A percentile compares a stretch with the other conserved stretches of the same genome.
phyloP scores from a whole-genome alignment of 2,329 filamentous ascomycete species.

The Phialophora tarda region DNA sequence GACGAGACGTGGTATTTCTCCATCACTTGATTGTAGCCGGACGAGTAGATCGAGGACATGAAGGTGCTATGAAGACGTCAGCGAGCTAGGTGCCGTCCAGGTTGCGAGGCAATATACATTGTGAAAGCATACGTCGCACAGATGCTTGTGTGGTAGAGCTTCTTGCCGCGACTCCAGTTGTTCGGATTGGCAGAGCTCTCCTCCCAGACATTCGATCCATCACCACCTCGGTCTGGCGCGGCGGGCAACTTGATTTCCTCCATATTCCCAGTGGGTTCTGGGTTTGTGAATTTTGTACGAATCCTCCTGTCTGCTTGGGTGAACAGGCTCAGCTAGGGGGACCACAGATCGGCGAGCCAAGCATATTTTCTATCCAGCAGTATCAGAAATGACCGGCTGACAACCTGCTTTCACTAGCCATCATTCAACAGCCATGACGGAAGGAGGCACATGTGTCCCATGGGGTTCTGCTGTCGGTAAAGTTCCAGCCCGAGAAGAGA shows the following conservation, averaged over 20 bases:
- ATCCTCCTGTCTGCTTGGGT: not conserved
- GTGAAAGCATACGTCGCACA: constrained; percentile 15
- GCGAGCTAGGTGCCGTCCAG: not conserved
- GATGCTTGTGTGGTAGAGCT: constrained; percentile 15
- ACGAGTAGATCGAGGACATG: constrained; percentile 44
- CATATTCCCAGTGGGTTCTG: not conserved
- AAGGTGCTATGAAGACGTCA: constrained; percentile 30
- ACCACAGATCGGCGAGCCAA: not conserved
- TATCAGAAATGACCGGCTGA: not conserved
- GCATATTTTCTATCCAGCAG: not conserved
- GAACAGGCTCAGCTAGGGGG: not conserved
- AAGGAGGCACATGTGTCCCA: not conserved
- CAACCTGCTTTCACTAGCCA: too few species aligned
- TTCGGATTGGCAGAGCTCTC: constrained; percentile 6
- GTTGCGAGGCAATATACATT: not conserved
- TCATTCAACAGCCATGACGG: not conserved
- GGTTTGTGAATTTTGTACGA: not conserved
- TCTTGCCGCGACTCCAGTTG: constrained; percentile 16
- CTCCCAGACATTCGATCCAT: not conserved
- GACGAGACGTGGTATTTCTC: constrained; percentile 41
- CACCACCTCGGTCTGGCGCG: not conserved
- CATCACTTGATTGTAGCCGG: constrained; percentile 61
- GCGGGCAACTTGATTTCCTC: not conserved
- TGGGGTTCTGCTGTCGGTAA: not conserved
- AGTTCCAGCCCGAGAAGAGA: not conserved